Percentiles rank a stretch among this genome's conserved stretches.
Conservation (phyloP, 352 stramenopile genomes). For the Phytophthora pinifolia region DNA sequence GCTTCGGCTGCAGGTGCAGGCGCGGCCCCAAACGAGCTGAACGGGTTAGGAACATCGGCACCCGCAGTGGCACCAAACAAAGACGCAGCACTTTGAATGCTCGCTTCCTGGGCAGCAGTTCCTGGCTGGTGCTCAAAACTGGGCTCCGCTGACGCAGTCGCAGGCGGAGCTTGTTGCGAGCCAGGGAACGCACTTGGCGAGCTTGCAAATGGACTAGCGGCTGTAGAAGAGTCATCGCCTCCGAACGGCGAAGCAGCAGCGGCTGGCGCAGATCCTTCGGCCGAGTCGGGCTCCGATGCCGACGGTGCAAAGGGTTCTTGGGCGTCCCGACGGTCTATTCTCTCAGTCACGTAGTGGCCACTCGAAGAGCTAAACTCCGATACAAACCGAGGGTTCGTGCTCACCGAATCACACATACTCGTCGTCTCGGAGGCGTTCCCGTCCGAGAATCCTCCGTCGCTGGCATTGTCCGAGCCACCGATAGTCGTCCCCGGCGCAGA, state of each 20-base stretch:
- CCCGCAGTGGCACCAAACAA: constrained; percentile 60
- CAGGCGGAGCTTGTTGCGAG: constrained; percentile 15
- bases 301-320: constrained; percentile 30
- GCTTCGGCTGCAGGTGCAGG: constrained; percentile 6
- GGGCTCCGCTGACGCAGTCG: constrained; percentile 5
- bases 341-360: constrained; percentile 44
- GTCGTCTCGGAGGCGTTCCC: constrained; percentile 57
- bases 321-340: constrained; percentile 13
- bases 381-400: constrained; percentile 35
- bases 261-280: constrained; percentile 11
- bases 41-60: constrained; percentile 52
- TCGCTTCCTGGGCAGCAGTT: constrained; percentile 17
- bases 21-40: constrained; percentile 40
- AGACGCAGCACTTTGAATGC: constrained; percentile 47
- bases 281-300: constrained; percentile 25
- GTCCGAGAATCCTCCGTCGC: constrained; percentile 59
- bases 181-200: constrained; percentile 32
- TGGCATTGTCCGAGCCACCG: constrained; percentile 57
- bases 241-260: constrained; percentile 25
- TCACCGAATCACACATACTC: constrained; percentile 51
- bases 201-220: constrained; percentile 50
- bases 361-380: constrained; percentile 38
- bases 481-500: constrained; percentile 64
- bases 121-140: constrained; percentile 16
- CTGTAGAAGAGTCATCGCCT: constrained; percentile 21